Evolutionary conservation across 768 basidiomycete species (phyloP), one percentile per base, ranked within the genome.

Genomic region (Podaxis sp.): DNA sequence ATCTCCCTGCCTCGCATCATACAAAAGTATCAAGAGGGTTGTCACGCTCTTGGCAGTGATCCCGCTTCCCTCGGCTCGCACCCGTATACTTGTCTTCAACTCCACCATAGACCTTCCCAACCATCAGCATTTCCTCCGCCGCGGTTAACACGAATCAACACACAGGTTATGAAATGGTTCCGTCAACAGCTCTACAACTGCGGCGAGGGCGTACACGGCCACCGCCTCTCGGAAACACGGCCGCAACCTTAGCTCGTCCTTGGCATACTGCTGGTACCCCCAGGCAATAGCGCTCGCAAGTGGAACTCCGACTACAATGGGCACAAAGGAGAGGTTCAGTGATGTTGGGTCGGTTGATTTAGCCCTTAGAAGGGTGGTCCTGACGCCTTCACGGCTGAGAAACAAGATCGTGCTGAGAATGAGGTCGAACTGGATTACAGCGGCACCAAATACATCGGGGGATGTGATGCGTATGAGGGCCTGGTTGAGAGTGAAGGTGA

Each of bases 391-490:
- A n/a, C 97, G 81, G 36, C 89, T 88, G 6, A 98, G 79, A 72
- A 98, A 98, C 47, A 98, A 79, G 67, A 95, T 91, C 10, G 94
- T 94, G 65, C 89, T 91, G 50, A 91, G 81, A 25, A 98, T 69
- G 27, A 98, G 83, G 70, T 98, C 97, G 72, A 98, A 94, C 67
- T 97, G 95, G 63, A 99, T 90, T 0, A 93, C 85, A 14, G 93
- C 94, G 0, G 91, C 94, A 9, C 96, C 90, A 69, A 93, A 95
- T 13, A 88, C 89, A 36, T 84, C 83, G 0, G 95, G 95, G 0
- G 93, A 87, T 1, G 90, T 88, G 28, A 95, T 79, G 0, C 93
- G 87, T 42, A 98, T 79, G 11, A 98, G 80, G 0, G 85, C 83
- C 72, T 97, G 95, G 73, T 98, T 98, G 25, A 99, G 80, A 4